Evolutionary conservation across 1,139 yeast genomes (phyloP).

Genomic region (Zhuliangozyma parablackwelliae): DNA sequence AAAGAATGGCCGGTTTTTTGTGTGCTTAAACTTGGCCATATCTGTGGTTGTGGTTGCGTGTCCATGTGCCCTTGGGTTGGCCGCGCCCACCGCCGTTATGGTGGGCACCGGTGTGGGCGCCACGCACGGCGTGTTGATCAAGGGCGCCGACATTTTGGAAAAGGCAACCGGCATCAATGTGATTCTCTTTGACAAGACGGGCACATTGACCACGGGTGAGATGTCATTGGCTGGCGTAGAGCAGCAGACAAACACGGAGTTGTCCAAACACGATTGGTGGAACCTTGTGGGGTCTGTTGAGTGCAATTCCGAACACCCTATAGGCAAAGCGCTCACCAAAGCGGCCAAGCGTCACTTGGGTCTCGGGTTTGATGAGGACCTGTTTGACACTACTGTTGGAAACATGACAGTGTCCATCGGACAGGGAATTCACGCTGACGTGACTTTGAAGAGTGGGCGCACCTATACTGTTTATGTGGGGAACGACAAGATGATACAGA

Average conservation of each 20-base stretch:
- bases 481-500: conserved; percentile 43
- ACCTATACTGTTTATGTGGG: conserved; percentile 50
- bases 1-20: conserved; percentile 56
- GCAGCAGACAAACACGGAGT: conserved; percentile 3
- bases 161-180: conserved; percentile 60
- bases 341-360: conserved; percentile 24
- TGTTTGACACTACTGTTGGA: conserved; percentile 23
- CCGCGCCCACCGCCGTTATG: conserved; percentile 98
- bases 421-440: conserved; percentile 59
- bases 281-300: conserved; percentile 61
- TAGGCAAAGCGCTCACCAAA: conserved; percentile 63
- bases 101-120: conserved; percentile 99
- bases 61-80: conserved; percentile 95
- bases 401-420: conserved; percentile 61
- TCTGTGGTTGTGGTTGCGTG: conserved; percentile 96
- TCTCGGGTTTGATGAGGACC: conserved; percentile 31
- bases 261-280: conserved; percentile 43
- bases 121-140: conserved; percentile 78
- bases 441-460: conserved; percentile 16
- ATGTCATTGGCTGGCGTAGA: conserved; percentile 51
- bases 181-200: conserved; percentile 90
- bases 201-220: conserved; percentile 84
- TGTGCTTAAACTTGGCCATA: conserved; percentile 78
- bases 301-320: conserved; percentile 78
- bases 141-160: conserved; percentile 90